These are phyloP conservation scores for Ormosia semicastrata DNA, from an alignment of 306 rosid genomes.

Conservation along the genomic window DNA sequence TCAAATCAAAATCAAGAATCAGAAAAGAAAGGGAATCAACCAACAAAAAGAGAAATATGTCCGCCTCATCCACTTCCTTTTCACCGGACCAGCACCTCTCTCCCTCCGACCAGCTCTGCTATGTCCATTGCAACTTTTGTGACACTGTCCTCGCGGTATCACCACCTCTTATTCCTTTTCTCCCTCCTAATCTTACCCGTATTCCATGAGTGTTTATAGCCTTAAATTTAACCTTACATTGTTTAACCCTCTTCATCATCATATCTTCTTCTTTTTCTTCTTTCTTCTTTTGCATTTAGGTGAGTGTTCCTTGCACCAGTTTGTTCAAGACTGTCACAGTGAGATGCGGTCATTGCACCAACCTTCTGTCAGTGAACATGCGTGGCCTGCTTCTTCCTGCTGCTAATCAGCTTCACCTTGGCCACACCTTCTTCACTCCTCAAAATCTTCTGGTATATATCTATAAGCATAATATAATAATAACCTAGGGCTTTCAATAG, in stretches of 20 bases:
- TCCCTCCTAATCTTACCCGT: background rate
- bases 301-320: conserved; percentile 85
- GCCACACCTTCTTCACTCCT: conserved; percentile 66
- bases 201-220: background rate
- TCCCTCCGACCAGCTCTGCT: conserved; percentile 93
- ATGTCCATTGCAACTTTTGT: conserved; percentile 94
- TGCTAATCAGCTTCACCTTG: conserved; percentile 67
- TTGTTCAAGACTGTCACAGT: conserved; percentile 94
- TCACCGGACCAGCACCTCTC: conserved; percentile 80
- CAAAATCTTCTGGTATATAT: conserved; percentile 67
- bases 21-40: conserved; percentile 28
- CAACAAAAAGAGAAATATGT: conserved; percentile 49
- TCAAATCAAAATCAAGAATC: conserved; percentile 52
- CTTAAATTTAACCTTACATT: background rate
- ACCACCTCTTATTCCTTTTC: background rate
- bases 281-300: conserved; percentile 39
- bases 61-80: conserved; percentile 67
- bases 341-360: conserved; percentile 96
- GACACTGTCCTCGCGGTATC: conserved; percentile 91
- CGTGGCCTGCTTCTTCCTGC: conserved; percentile 63
- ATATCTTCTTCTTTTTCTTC: background rate
- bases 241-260: background rate
- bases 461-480: background rate
- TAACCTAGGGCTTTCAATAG: conserved; percentile 16
- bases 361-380: conserved; percentile 87